Percentiles rank a stretch among this genome's conserved stretches.
phyloP scores from a whole-genome alignment of 176 grass and related monocot species.

The Oryza longistaminata region DNA sequence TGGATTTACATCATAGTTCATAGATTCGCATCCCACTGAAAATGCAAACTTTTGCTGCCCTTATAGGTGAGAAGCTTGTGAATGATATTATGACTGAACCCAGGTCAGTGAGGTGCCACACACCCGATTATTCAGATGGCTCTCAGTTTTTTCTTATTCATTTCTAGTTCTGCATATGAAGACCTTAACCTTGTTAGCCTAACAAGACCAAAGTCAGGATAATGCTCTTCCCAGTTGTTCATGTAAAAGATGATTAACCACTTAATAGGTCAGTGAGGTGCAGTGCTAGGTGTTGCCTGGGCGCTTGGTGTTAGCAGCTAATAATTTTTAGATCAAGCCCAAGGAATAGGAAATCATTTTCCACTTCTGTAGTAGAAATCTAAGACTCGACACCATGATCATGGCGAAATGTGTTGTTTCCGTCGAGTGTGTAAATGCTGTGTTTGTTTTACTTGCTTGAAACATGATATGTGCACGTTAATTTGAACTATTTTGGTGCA shows the following conservation, averaged over 20 bases:
- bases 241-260: not conserved
- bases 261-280: not conserved
- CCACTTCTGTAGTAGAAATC: not conserved
- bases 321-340: not conserved
- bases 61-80: not conserved
- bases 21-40: not conserved
- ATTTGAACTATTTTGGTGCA: constrained; percentile 7
- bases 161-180: not conserved
- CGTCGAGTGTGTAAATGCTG: not conserved
- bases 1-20: not conserved
- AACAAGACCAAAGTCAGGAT: not conserved
- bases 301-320: not conserved
- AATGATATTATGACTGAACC: not conserved
- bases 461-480: constrained; percentile 23
- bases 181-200: not conserved
- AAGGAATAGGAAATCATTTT: not conserved
- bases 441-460: not conserved
- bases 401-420: constrained; percentile 1
- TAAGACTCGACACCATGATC: not conserved
- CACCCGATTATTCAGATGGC: not conserved
- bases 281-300: not conserved
- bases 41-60: not conserved
- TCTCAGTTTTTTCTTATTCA: not conserved
- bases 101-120: not conserved
- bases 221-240: not conserved